phyloP scores from a whole-genome alignment of 192 early-diverging fungal genomes.

The Coemansia aciculifera region DNA sequence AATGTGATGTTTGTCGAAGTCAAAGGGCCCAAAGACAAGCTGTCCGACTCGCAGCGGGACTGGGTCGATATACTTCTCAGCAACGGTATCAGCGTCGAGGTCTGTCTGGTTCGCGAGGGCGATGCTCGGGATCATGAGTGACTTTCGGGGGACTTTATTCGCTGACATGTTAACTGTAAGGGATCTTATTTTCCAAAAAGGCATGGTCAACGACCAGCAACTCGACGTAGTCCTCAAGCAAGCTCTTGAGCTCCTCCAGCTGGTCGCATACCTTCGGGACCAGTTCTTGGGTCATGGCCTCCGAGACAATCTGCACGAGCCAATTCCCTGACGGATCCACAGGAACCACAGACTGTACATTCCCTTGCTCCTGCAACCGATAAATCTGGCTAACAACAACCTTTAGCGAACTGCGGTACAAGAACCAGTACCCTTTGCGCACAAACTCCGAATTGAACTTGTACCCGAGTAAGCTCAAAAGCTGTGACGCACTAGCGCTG shows the following conservation, averaged over 20 bases:
- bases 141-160: not conserved
- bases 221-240: constrained; percentile 58
- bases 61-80: constrained; percentile 67
- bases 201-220: constrained; percentile 57
- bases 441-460: constrained; percentile 68
- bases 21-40: constrained; percentile 69
- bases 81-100: constrained; percentile 60
- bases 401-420: constrained; percentile 58
- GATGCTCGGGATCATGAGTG: constrained; percentile 28
- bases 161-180: constrained; percentile 21
- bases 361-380: constrained; percentile 50
- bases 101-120: constrained; percentile 59
- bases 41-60: constrained; percentile 67
- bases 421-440: constrained; percentile 63
- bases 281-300: constrained; percentile 55
- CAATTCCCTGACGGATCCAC: constrained; percentile 57
- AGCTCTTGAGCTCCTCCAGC: constrained; percentile 55
- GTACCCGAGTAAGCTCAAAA: constrained; percentile 72
- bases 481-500: constrained; percentile 60
- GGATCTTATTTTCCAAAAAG: constrained; percentile 53
- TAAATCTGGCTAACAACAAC: constrained; percentile 65
- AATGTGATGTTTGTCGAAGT: constrained; percentile 65
- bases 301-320: constrained; percentile 63
- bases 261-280: constrained; percentile 49
- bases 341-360: constrained; percentile 51